Evolutionary conservation across 768 basidiomycete species (phyloP).

Genomic region (Amanita rimosa): DNA sequence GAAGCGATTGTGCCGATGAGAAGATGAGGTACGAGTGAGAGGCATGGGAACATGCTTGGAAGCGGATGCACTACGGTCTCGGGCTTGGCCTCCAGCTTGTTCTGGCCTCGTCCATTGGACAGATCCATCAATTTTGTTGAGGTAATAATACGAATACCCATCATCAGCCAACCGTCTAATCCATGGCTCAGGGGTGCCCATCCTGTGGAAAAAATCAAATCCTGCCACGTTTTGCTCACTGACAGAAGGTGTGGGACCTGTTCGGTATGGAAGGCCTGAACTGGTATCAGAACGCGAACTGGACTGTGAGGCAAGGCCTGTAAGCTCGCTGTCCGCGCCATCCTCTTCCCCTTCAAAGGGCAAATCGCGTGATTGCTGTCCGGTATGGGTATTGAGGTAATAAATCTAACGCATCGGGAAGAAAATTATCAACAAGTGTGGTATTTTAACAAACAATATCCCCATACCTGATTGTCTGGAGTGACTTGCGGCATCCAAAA

Average conservation of each 20-base stretch:
- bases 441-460: slow-evolving; percentile 5
- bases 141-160: slow-evolving; percentile 69
- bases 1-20: slow-evolving; percentile 18
- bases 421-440: background rate
- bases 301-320: slow-evolving; percentile 44
- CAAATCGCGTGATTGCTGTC: slow-evolving; percentile 74
- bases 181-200: slow-evolving; percentile 76
- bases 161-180: slow-evolving; percentile 70
- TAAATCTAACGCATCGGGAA: slow-evolving; percentile 53
- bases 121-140: slow-evolving; percentile 59
- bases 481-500: slow-evolving; percentile 91
- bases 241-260: slow-evolving; percentile 24
- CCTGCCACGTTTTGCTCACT: slow-evolving; percentile 33
- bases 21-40: slow-evolving; percentile 12
- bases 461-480: slow-evolving; percentile 67
- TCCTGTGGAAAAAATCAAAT: slow-evolving; percentile 48
- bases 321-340: slow-evolving; percentile 50
- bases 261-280: slow-evolving; percentile 38
- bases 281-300: slow-evolving; percentile 45
- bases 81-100: background rate
- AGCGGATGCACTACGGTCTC: slow-evolving; percentile 3
- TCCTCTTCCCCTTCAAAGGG: slow-evolving; percentile 65
- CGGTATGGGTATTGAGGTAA: slow-evolving; percentile 88
- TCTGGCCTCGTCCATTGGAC: slow-evolving; percentile 65
- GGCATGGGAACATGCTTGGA: slow-evolving; percentile 11